A percentile compares a stretch with the other conserved stretches of the same genome.
These are phyloP conservation scores for Kuraishia piskuri DNA, from an alignment of 805 yeast species.

Conservation along the genomic window DNA sequence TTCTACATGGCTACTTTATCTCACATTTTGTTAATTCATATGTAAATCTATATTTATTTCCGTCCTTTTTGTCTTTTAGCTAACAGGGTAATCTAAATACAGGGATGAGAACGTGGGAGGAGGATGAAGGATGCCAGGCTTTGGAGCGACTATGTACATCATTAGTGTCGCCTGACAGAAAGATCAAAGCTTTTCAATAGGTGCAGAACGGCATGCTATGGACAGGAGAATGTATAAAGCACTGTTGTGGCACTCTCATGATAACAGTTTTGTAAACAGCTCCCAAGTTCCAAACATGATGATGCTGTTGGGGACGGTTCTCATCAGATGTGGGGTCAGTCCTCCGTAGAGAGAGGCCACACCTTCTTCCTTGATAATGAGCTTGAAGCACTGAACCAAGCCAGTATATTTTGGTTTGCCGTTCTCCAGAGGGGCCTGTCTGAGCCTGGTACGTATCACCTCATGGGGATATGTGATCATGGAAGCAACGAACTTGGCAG, in stretches of 20 bases:
- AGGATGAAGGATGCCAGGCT: no score
- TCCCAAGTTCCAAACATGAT: conserved; percentile 99
- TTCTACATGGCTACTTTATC: no score
- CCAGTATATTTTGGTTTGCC: conserved; percentile 88
- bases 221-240: no score
- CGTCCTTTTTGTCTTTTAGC: neutral
- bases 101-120: no score
- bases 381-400: conserved; percentile 73
- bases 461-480: conserved; percentile 94
- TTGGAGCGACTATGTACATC: neutral
- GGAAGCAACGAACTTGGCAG: conserved; percentile 90
- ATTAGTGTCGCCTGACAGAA: neutral
- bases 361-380: conserved; percentile 90
- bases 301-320: conserved; percentile 96
- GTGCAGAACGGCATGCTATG: no score
- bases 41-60: neutral
- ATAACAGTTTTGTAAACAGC: conserved; percentile 53
- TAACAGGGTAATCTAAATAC: neutral
- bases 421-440: conserved; percentile 84
- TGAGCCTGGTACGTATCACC: conserved; percentile 87
- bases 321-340: conserved; percentile 87
- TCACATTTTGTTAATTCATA: no score
- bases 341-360: conserved; percentile 94
- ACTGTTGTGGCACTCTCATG: conserved; percentile 17
- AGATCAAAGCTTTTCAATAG: neutral